Evolutionary conservation across 345 rosid genomes (phyloP), one percentile per base, ranked within the genome.

Genomic region (Eucalyptus globulus): DNA sequence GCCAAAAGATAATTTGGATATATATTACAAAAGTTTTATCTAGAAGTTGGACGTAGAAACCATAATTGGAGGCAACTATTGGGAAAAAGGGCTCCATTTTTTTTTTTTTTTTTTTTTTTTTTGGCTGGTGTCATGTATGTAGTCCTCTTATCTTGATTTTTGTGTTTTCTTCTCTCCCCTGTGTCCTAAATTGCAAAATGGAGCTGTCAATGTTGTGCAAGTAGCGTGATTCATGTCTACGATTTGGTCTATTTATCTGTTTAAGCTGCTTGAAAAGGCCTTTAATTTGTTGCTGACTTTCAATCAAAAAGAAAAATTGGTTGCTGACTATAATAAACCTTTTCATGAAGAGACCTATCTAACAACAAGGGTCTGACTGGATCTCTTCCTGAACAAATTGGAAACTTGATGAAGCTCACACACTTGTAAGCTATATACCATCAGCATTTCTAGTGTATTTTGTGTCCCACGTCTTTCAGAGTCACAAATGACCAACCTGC

Each of bases 281-380:
- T 76, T 76, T 11, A 11, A 76, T 76, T 21, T 22, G 27, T 76
- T 76, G 47, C 47, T 56, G 62, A 24, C 62, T 56, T 56, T 56
- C 29, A 3, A 56, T 24, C 62, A 22, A 56, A 56, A 56, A 22
- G 27, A 24, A 22, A 24, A 22, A 56, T 22, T 56, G 11, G 62
- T 34, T 19, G 6, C 45, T 9, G 80, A 69, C 24, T 69, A 67
- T 69, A 34, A 34, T 19, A 31, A 69, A 83, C 26, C 56, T 93
- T n/a, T 40, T 58, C 76, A 37, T 93, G 24, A 87, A 98, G 99
- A 94, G 99, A 97, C 94, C 92, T 98, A 88, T 96, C 99, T 27
- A 93, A 89, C 92, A 98, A 96, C 92, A 72, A 89, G 83, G 93
- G 85, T 56, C 91, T 98, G 76, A 86, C 47, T 14, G 99, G 99